Evolutionary conservation across 345 rosid genomes (phyloP).

Genomic region (Lepidium sativum): DNA sequence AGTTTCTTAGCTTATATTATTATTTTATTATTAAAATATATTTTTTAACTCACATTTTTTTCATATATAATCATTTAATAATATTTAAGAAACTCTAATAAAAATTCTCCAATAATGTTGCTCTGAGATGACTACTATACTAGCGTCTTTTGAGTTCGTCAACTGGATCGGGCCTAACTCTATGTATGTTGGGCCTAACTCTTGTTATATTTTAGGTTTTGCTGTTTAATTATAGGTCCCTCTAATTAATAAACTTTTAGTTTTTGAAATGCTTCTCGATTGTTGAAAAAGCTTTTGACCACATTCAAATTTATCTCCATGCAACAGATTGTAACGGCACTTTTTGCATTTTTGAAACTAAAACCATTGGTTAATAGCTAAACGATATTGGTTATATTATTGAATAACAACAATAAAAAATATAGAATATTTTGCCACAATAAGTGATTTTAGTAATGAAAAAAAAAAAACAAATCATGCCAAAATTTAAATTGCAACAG

Average conservation of each 20-base stretch:
- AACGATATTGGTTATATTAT: not conserved
- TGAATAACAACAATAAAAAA: not conserved
- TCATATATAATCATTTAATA: no score
- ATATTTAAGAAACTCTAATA: no score
- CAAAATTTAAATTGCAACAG: not conserved
- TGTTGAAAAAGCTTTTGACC: constrained; percentile 13
- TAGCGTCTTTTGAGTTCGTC: not conserved
- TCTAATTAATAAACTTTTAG: not conserved
- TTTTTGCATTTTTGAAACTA: not conserved
- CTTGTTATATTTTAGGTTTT: not conserved
- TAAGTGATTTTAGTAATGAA: not conserved
- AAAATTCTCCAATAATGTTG: no score
- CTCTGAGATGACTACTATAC: no score
- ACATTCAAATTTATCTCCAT: constrained; percentile 1
- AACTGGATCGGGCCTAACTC: not conserved
- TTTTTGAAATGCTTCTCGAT: constrained; percentile 14
- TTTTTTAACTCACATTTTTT: no score
- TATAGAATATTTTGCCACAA: not conserved
- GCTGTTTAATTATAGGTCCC: no score
- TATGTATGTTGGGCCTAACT: not conserved
- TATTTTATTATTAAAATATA: no score
- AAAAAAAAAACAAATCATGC: not conserved
- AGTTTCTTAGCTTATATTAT: no score
- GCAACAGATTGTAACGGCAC: constrained; percentile 15
- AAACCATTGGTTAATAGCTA: not conserved